Base-by-base conservation (phyloP, 352 stramenopile species). In the Phytophthora ramorum region DNA sequence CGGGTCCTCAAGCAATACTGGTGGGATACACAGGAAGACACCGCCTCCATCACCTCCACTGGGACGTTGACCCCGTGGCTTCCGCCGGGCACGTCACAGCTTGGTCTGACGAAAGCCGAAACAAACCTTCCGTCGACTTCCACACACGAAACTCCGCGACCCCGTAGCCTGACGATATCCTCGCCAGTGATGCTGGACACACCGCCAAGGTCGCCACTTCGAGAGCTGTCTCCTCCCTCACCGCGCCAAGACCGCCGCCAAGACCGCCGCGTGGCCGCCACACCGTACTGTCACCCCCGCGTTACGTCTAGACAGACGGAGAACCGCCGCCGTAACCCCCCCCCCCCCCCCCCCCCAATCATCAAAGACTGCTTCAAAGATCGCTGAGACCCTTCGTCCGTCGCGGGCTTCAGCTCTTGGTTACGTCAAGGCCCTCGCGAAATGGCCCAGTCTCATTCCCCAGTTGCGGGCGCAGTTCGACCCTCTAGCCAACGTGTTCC, bases 391-490 rank as follows among this genome's bases (percentile, higher is more conserved):
- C 6, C 30, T 35, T 35, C 30, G 30, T 9, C 9, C 5, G 30
- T 35, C 30, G 30, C 30, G 30, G 9, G 9, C 30, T 5, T 35
- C 30, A 10, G 9, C 6, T 35, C 30, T 9, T 10, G 30, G 30
- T 35, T 5, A 35, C 30, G 6, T 35, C 30, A 35, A 10, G 30
- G 35, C 35, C 14, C 34, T n/a, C 17, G 48, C 35, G 5, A 22
- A 7, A 7, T 48, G 50, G 35, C 20, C 50, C 5, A 38, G 20
- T 38, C 34, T 14, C 7, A 13, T 58, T 13, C 9, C 50, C 3
- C 50, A 58, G 22, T 20, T 47, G 4, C 50, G 50, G 10, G 34
- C 35, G 22, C 35, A 47, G 50, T 48, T 38, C 12, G 38, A 58
- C 50, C 35, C 50, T 10, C 16, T 58, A 2, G 32, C 0, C 7